These are phyloP conservation scores for Fusarium sp. DNA, from an alignment of 2,329 filamentous ascomycete species.

Conservation along the genomic window DNA sequence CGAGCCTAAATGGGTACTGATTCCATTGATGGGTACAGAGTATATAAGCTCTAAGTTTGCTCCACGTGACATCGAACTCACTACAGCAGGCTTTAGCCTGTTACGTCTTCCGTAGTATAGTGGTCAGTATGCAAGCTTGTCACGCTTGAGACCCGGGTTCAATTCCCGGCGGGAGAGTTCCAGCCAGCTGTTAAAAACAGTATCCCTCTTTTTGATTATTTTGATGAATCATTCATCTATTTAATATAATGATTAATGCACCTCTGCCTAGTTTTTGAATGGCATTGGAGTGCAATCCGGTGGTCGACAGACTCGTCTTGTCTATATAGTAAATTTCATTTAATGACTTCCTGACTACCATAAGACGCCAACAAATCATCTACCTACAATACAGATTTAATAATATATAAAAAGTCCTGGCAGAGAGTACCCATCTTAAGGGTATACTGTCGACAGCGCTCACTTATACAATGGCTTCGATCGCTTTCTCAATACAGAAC, in stretches of 20 bases:
- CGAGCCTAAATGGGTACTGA: fast-evolving
- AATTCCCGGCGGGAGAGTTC: slow-evolving; percentile 32
- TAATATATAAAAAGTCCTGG: background rate
- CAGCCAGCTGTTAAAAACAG: slow-evolving; percentile 13
- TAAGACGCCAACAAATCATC: fast-evolving
- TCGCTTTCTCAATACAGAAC: background rate
- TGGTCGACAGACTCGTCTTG: fast-evolving
- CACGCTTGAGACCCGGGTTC: slow-evolving; percentile 33
- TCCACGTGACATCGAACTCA: background rate
- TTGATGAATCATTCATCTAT: fast-evolving
- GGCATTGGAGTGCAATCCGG: fast-evolving
- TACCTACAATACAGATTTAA: background rate
- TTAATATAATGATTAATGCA: fast-evolving
- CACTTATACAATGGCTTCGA: background rate
- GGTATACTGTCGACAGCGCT: fast-evolving
- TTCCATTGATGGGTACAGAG: fast-evolving
- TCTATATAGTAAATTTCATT: fast-evolving
- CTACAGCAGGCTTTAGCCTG: slow-evolving; percentile 7
- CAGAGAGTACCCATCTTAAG: no score
- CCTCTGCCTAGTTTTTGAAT: fast-evolving
- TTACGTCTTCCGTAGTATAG: slow-evolving; percentile 28
- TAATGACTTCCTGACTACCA: fast-evolving
- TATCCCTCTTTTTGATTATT: background rate
- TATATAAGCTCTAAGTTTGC: fast-evolving
- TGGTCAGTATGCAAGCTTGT: slow-evolving; percentile 33